Base-by-base conservation (phyloP, 768 basidiomycete genomes). In the Phanerochaete carnosa region DNA sequence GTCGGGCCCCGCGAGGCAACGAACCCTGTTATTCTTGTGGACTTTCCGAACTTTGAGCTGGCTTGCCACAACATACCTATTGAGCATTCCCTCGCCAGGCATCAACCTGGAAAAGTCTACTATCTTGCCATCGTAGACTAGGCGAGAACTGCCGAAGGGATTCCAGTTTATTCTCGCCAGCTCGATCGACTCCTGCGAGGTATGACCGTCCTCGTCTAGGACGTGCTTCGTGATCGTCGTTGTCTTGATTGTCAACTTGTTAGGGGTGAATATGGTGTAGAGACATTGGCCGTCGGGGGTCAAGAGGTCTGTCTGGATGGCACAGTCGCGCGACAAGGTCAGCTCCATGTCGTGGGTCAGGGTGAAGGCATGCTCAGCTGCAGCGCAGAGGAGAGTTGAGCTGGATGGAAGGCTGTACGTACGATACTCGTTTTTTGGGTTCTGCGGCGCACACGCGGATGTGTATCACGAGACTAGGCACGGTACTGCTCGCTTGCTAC, bases 111-210 rank as follows among this genome's bases (percentile, higher is more conserved):
- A 16, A 37, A 58, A 8, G 33, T 51, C 57, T 19, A 45, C 15
- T 23, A 58, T 58, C 50, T 58, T 22, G 37, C n/a, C 33, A 25
- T 58, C 33, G 43, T 54, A 62, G 32, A 62, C 52, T 23, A 62
- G 8, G 19, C 52, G 23, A n/a, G 61, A 19, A 25, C 61, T 51
- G 22, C 49, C 26, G 9, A 58, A 13, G 7, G 29, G 26, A 51
- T 58, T 47, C 61, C 61, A 62, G 50, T 58, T 30, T 15, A 62
- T 52, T 30, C 61, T 52, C 15, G 39, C 61, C 29, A 53, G 22
- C 56, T 62, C 61, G 15, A 22, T 47, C 19, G 33, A 30, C 22
- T 22, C 15, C 16, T 35, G 47, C 56, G 15, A 22, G 2, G 37
- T 6, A 5, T 15, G 12, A 15, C 16, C 54, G 23, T 13, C n/a